Conservation (phyloP, 805 yeast genomes). For the Metschnikowia proteae region DNA sequence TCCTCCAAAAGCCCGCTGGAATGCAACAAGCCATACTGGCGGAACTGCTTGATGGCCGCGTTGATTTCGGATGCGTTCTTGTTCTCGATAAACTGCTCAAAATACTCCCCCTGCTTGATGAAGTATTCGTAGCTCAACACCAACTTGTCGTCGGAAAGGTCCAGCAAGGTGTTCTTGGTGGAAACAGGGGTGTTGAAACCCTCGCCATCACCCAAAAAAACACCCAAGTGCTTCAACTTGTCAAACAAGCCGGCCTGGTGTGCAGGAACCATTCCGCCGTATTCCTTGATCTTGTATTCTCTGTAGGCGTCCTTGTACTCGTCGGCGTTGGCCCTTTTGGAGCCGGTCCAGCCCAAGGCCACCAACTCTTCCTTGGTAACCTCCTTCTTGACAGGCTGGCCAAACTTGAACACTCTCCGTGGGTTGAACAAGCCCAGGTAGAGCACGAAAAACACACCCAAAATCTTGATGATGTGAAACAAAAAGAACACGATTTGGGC, state of each 20-base stretch:
- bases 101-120: conserved; percentile 46
- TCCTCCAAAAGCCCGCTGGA: conserved; percentile 39
- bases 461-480: conserved; percentile 64
- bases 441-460: conserved; percentile 52
- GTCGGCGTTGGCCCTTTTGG: conserved; percentile 65
- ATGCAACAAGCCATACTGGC: conserved; percentile 61
- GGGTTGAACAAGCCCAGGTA: conserved; percentile 81
- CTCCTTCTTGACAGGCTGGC: conserved; percentile 23
- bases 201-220: conserved; percentile 68
- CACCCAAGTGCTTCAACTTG: conserved; percentile 55
- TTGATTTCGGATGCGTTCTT: conserved; percentile 39
- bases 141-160: conserved; percentile 41
- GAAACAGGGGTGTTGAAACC: conserved; percentile 66
- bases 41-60: conserved; percentile 54
- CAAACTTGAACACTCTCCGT: conserved; percentile 31
- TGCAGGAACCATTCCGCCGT: conserved; percentile 76
- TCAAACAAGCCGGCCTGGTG: conserved; percentile 68
- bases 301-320: conserved; percentile 71
- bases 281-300: conserved; percentile 55
- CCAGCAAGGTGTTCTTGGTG: conserved; percentile 35
- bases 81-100: conserved; percentile 38
- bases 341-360: conserved; percentile 91
- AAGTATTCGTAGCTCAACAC: conserved; percentile 54
- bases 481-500: conserved; percentile 68
- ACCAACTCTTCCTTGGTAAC: conserved; percentile 54